phyloP scores from a whole-genome alignment of 73 alveolate species.

The Blepharisma stoltei region DNA sequence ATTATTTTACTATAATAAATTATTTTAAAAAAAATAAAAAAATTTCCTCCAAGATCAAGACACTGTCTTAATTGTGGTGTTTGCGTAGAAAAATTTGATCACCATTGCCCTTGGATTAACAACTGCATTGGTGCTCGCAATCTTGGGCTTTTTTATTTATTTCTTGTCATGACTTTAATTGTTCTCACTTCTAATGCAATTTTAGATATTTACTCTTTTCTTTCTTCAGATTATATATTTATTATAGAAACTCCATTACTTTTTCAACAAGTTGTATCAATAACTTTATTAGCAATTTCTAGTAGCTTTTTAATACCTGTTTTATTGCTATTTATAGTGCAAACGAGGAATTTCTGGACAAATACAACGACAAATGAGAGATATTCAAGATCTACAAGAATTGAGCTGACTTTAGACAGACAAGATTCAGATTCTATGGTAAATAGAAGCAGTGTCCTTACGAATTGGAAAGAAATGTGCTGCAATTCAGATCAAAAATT shows the following conservation, averaged over 20 bases:
- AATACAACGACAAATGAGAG: conserved; percentile 65
- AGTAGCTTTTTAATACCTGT: neutral
- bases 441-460: neutral
- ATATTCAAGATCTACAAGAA: conserved; percentile 30
- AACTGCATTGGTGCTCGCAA: conserved; percentile 66
- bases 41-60: conserved; percentile 52
- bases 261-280: neutral
- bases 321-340: conserved; percentile 35
- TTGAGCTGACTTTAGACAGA: neutral
- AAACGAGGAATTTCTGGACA: conserved; percentile 40
- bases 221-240: neutral
- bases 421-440: neutral
- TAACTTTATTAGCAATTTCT: neutral
- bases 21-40: too few species aligned
- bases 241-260: neutral
- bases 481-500: neutral
- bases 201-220: conserved; percentile 31
- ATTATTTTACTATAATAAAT: too few species aligned
- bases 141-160: conserved; percentile 32
- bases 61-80: conserved; percentile 54
- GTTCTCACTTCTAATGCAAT: conserved; percentile 39
- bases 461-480: neutral
- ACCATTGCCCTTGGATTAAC: conserved; percentile 72
- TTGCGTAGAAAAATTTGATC: conserved; percentile 67
- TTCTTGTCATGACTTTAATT: conserved; percentile 36